These are phyloP conservation scores for Pleomassaria siparia DNA, from an alignment of 2,329 filamentous ascomycete species.

Conservation along the genomic window DNA sequence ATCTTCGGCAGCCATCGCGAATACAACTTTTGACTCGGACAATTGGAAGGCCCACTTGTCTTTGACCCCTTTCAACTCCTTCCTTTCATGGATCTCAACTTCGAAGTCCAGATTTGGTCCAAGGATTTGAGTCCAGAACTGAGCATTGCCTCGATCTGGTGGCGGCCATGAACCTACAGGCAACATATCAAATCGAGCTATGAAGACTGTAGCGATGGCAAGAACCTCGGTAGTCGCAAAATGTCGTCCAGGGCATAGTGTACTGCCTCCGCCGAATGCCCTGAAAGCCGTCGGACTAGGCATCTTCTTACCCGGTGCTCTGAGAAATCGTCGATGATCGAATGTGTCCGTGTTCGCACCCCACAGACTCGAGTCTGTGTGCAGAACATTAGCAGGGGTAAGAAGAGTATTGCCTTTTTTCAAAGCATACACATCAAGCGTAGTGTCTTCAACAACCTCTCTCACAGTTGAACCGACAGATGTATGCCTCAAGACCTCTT, in stretches of 20 bases:
- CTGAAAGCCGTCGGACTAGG: slow-evolving; percentile 21
- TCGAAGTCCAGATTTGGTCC: neutral
- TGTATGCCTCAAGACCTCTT: slow-evolving; percentile 43
- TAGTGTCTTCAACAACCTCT: slow-evolving; percentile 31
- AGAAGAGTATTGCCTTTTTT: slow-evolving; percentile 31
- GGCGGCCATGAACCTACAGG: slow-evolving; percentile 4
- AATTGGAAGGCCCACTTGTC: neutral
- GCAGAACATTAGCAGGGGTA: slow-evolving; percentile 29
- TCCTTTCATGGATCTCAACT: neutral
- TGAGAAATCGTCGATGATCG: slow-evolving; percentile 32
- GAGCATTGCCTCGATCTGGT: neutral
- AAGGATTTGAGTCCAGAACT: neutral
- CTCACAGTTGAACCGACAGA: slow-evolving; percentile 34
- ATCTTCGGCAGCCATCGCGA: neutral
- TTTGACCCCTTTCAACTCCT: neutral
- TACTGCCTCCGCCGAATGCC: slow-evolving; percentile 32
- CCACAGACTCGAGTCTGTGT: slow-evolving; percentile 29
- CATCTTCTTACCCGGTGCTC: neutral
- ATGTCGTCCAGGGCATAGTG: slow-evolving; percentile 37
- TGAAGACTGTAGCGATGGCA: slow-evolving; percentile 25
- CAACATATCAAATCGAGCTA: slow-evolving; percentile 29
- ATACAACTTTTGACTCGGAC: neutral
- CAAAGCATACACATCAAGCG: slow-evolving; percentile 35
- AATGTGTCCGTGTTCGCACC: slow-evolving; percentile 30
- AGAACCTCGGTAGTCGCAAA: slow-evolving; percentile 36